Conservation (phyloP, 2,329 filamentous ascomycete species). For the Fusarium sp. region DNA sequence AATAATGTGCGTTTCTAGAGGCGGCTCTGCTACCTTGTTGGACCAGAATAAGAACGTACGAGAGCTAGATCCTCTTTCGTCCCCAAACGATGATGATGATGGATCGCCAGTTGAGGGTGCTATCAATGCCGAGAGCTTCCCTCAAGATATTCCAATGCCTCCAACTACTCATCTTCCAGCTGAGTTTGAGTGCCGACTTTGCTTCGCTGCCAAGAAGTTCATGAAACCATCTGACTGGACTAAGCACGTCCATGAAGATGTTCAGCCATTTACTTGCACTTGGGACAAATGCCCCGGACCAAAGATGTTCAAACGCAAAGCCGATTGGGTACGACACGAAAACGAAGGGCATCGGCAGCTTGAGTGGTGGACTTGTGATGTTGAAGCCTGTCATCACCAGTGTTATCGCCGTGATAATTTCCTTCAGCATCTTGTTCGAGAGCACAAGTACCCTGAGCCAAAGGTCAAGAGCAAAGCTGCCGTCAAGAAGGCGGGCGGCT, state of each 20-base stretch:
- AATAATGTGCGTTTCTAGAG: conserved; percentile 70
- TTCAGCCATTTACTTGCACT: conserved; percentile 92
- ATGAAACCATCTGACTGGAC: conserved; percentile 96
- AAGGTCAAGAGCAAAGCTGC: conserved; percentile 79
- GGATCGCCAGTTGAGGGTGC: conserved; percentile 74
- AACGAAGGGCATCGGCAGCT: conserved; percentile 90
- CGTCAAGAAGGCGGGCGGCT: conserved; percentile 65
- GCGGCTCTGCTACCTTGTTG: conserved; percentile 71
- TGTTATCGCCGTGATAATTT: conserved; percentile 95
- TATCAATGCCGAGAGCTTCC: conserved; percentile 79
- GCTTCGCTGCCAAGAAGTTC: conserved; percentile 85
- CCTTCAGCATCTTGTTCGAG: conserved; percentile 88
- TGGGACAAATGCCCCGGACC: conserved; percentile 84
- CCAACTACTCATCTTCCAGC: conserved; percentile 81
- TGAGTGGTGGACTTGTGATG: conserved; percentile 89
- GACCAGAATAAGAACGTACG: conserved; percentile 68
- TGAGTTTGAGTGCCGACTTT: conserved; percentile 89
- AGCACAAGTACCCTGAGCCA: conserved; percentile 87
- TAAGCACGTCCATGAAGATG: conserved; percentile 93
- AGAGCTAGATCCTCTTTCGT: conserved; percentile 65
- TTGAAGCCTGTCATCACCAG: conserved; percentile 80
- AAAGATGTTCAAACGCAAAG: conserved; percentile 94
- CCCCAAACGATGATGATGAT: conserved; percentile 67
- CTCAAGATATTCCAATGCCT: conserved; percentile 81
- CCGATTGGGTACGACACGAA: conserved; percentile 94